Evolutionary conservation across 805 yeast genomes (phyloP), one percentile per base, ranked within the genome.

Genomic region (Candida endomychidarum): DNA sequence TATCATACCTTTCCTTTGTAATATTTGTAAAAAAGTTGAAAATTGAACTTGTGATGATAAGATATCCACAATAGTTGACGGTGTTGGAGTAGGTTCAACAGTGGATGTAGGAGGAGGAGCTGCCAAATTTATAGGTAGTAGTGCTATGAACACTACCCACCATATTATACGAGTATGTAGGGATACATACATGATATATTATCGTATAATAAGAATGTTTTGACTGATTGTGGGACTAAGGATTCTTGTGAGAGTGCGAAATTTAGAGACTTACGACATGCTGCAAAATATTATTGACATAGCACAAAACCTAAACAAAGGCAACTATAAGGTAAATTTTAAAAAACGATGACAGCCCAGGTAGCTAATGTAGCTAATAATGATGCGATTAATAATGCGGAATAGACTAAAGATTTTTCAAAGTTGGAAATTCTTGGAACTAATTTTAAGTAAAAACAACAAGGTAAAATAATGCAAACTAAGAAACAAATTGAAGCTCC

Each of bases 401-500:
- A 14, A 40, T 66, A 53, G 30, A 83, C 72, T 2, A 64, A 41
- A 1, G 60, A 10, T 34, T 43, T 65, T 49, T 78, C 79, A 38
- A 56, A 43, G 6, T 49, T 47, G 4, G 71, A 52, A 25, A 82
- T 60, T 10, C 72, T 67, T 3, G 61, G 53, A 3, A 58, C 58
- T 26, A 83, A 67, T 46, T 63, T 70, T 44, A 83, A 55, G 61
- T 89, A 87, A 57, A 88, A 89, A 8, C 75, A 53, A 16, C 86
- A 67, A 2, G 96, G 96, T 17, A 88, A 70, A 15, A 87, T 81
- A 39, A 88, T 67, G 58, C 96, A 89, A 24, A 88, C 78, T 2
- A 81, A 67, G 58, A 86, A 84, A 51, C 96, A 86, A 37, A 89
- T 70, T 1, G 87, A 80, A 4, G 91, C 77, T 6, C 96, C 96